Conservation (phyloP, 768 basidiomycete genomes). For the Myochromella boudieri region DNA sequence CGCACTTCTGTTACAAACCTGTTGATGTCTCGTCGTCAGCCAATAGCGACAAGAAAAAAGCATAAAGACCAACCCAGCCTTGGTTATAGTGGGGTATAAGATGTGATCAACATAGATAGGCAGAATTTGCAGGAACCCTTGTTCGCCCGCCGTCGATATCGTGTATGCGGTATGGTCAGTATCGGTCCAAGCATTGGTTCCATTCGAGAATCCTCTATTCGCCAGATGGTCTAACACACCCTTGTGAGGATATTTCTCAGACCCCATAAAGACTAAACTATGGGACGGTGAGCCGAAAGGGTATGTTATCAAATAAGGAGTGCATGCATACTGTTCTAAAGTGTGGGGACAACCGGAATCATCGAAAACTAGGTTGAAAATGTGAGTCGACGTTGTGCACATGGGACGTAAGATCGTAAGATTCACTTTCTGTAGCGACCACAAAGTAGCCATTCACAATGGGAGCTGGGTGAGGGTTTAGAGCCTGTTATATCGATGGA, state of each 20-base stretch:
- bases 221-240: constrained; percentile 94
- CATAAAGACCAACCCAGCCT: constrained; percentile 67
- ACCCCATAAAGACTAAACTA: constrained; percentile 93
- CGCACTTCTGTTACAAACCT: constrained; percentile 61
- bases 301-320: neutral
- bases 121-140: constrained; percentile 83
- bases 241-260: constrained; percentile 93
- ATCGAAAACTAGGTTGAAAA: constrained; percentile 67
- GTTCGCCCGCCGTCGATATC: constrained; percentile 90
- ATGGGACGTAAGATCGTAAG: neutral
- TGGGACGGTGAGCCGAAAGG: constrained; percentile 6
- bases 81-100: constrained; percentile 91
- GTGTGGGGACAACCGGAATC: constrained; percentile 97
- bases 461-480: constrained; percentile 52
- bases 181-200: constrained; percentile 97
- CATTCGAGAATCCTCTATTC: constrained; percentile 89
- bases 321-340: constrained; percentile 77
- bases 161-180: constrained; percentile 96
- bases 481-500: constrained; percentile 13
- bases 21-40: constrained; percentile 11
- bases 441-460: constrained; percentile 91
- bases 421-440: constrained; percentile 82
- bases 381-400: constrained; percentile 3
- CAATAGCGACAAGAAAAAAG: neutral
- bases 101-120: constrained; percentile 96